Base-by-base conservation (phyloP, 2,329 filamentous ascomycete genomes). In the Celoporthe dispersa region DNA sequence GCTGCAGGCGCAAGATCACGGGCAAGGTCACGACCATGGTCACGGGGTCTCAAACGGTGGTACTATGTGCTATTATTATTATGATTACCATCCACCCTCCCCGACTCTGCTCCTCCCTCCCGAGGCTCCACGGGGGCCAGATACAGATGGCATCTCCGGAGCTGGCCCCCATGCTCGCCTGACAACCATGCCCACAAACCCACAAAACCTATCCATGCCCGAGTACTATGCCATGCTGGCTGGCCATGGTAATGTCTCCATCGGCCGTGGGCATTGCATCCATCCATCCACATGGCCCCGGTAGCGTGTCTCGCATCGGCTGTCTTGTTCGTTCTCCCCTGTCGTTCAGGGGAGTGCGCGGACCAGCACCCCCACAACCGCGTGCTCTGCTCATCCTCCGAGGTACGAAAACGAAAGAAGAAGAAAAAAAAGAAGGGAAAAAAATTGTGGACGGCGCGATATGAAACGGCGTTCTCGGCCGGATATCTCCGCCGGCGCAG, bases 291-390 rank as follows among this genome's bases (percentile, higher is more conserved):
- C 44, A 48, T 48, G 44, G 22, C 16, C 44, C 44, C 6, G 5
- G 44, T 48, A 41, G n/a, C 28, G 62, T 12, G 12, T 37, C 63
- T 65, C 31, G 63, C 63, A 65, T 55, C 63, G 63, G 31, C 48
- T 65, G 48, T 53, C 28, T 33, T 65, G 31, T n/a, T 39, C 3
- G 37, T 31, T 41, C 33, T 33, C 53, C 48, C 48, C 39, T 39
- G 16, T 48, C 44, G 11, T 7, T 16, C 48, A 31, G 19, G 22
- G 57, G 5, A 28, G 12, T 28, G 53, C 53, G 35, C 60, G 35
- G 33, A 12, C 60, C 31, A 61, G 22, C 31, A 3, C 60, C 60
- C n/a, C 14, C 12, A 16, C 37, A 63, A 61, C 19, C 59, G 19
- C n/a, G 59, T 39, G n/a, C 19, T 3, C 37, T 16, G 57, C 14